A percentile compares a stretch with the other conserved stretches of the same genome.
Evolutionary conservation across 306 rosid genomes (phyloP).

Genomic region (Cajanus cajan): DNA sequence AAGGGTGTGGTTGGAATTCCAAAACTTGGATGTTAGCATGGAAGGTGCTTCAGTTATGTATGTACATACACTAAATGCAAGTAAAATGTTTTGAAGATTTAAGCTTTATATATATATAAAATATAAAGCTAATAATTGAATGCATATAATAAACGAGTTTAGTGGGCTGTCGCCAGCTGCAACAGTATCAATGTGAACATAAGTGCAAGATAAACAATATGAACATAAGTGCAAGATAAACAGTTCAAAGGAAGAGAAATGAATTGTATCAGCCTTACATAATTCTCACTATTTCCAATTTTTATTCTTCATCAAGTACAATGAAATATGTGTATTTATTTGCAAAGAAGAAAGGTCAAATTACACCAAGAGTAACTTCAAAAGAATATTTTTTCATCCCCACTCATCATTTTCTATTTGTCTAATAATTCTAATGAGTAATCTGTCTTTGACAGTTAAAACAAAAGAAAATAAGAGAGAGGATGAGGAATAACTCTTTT

Average conservation of each 20-base stretch:
- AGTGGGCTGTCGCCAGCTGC: background rate
- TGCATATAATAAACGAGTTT: background rate
- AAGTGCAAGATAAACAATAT: background rate
- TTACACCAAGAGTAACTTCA: too few relatives aligned
- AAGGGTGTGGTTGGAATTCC: background rate
- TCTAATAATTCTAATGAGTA: too few relatives aligned
- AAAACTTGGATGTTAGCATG: background rate
- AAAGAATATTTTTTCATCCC: too few relatives aligned
- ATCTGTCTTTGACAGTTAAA: too few relatives aligned
- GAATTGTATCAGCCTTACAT: background rate
- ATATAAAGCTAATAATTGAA: background rate
- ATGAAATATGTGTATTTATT: too few relatives aligned
- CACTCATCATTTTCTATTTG: too few relatives aligned
- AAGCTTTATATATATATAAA: background rate
- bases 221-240: background rate
- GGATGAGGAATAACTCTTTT: too few relatives aligned
- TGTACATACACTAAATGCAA: background rate
- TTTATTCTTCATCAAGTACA: too few relatives aligned
- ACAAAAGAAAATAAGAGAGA: too few relatives aligned
- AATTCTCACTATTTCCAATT: too few relatives aligned
- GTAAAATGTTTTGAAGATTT: constrained; percentile 1
- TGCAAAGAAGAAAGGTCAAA: too few relatives aligned
- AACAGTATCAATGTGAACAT: background rate
- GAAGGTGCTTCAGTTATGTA: background rate
- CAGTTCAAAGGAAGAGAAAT: background rate